Base-by-base conservation (phyloP, 495 filamentous ascomycete species). In the Friedmanniomyces simplex region DNA sequence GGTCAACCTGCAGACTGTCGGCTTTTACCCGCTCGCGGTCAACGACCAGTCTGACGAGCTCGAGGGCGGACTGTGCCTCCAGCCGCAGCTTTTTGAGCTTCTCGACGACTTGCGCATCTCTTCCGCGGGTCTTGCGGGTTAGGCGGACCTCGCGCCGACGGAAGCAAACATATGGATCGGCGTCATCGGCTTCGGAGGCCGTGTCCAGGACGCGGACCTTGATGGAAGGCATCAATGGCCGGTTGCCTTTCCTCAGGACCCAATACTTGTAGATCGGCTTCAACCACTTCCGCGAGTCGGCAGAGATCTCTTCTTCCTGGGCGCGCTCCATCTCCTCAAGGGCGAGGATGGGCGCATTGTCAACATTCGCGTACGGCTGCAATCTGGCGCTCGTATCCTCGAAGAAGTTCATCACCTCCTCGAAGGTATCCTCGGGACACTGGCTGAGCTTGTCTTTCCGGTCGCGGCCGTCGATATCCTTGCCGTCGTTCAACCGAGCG, bases 131-230 rank as follows among this genome's bases (percentile, higher is more conserved):
- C 73, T 96, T 97, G 62, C 93, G 85, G 49, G 88, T 88, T 69
- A 93, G 88, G 41, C 93, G 88, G 34, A 95, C 88, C 70, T 98
- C 93, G 45, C 94, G 87, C 54, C 94, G 86, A 59, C 93, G 84
- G 80, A 98, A 98, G 74, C 93, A 98, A 68, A 98, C 91, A 69
- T 94, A 98, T 53, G 93, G 94, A 72, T 98, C 93, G 62, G 86
- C 80, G 63, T 98, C 93, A 70, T 98, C 93, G 46, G 85, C 95
- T 53, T 97, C 93, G 67, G 85, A 83, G 48, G 89, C 86, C 41
- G 82, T 90, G 74, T 97, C 94, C 53, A 95, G 89, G 11, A 60
- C 53, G 11, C 57, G 56, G 20, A 63, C 61, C 81, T 87, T 97
- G 69, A 97, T 81, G 22, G 73, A 78, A 14, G 87, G 76, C 65